These are phyloP conservation scores for Ascochyta viciae-villosae DNA, from an alignment of 2,329 filamentous ascomycete species.

Conservation along the genomic window DNA sequence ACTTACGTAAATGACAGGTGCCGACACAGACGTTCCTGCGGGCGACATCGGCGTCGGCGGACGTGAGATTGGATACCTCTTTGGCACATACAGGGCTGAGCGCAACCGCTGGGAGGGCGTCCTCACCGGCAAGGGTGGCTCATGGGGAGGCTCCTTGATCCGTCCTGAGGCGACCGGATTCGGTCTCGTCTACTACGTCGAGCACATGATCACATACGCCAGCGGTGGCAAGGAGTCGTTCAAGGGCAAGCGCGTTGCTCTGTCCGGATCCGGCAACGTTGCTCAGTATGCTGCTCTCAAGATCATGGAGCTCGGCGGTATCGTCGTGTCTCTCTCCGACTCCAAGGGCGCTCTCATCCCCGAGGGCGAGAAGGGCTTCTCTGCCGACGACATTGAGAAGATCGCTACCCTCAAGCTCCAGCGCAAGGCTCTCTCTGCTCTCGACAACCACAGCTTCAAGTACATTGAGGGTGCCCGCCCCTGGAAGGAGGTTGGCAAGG, in stretches of 20 bases:
- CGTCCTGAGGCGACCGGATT: slow-evolving; percentile 96
- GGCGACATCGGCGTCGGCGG: slow-evolving; percentile 95
- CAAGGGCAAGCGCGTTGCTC: slow-evolving; percentile 88
- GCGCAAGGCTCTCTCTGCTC: slow-evolving; percentile 79
- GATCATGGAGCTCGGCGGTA: slow-evolving; percentile 92
- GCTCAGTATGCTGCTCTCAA: slow-evolving; percentile 98
- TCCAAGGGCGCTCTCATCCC: slow-evolving; percentile 85
- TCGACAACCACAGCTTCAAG: slow-evolving; percentile 75
- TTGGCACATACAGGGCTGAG: slow-evolving; percentile 89
- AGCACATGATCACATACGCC: slow-evolving; percentile 74
- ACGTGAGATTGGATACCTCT: slow-evolving; percentile 93
- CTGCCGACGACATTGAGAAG: slow-evolving; percentile 76
- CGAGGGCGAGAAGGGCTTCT: slow-evolving; percentile 73
- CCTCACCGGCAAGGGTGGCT: slow-evolving; percentile 91
- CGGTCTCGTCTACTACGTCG: slow-evolving; percentile 80
- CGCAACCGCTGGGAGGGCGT: slow-evolving; percentile 95
- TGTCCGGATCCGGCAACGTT: slow-evolving; percentile 97
- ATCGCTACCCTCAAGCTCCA: slow-evolving; percentile 88
- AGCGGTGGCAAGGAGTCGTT: slow-evolving; percentile 80
- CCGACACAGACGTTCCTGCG: slow-evolving; percentile 93
- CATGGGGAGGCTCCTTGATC: slow-evolving; percentile 93
- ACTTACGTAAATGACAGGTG: slow-evolving; percentile 57
- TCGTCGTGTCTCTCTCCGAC: slow-evolving; percentile 91
- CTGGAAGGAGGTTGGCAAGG: slow-evolving; percentile 87
- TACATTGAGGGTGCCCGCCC: slow-evolving; percentile 88